Base-by-base conservation (phyloP, 129 eudicot species). In the Flaveria trinervia region DNA sequence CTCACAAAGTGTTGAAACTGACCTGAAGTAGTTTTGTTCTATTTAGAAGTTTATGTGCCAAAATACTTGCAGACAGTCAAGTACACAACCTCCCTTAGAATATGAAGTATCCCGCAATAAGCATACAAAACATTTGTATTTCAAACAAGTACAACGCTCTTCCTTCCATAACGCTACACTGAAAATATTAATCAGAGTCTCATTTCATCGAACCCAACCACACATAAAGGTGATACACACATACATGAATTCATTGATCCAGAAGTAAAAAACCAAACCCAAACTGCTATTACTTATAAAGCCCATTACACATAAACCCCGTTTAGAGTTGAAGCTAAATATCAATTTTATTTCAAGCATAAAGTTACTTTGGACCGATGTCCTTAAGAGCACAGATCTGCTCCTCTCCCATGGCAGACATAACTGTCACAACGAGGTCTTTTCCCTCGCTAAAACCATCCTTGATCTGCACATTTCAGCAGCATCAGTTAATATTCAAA, bases 351-450 rank as follows among this genome's bases (percentile, higher is more conserved):
- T 22, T 56, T 56, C 7, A 36, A 17, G 39, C 65, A 52, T 36
- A 39, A 22, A 18, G 65, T 54, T 41, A 57, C 78, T 83, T 83
- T 51, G 77, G 70, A 17, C 89, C 86, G 25, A 85, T 79, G 60
- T 85, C 89, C 80, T 82, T 85, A 46, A 85, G 79, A 69, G 76
- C 86, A 76, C 80, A 75, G 7, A 86, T 86, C 84, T 86, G 86
- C 49, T 86, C 86, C 74, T 86, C 86, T 59, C 86, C 86, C 83
- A 86, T 86, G 36, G 89, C 86, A 23, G 84, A 83, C 86, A 86
- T 83, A 23, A 86, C 85, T 2, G 84, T 51, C 66, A 86, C 77
- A 2, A 83, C 83, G 9, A 86, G 78, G 62, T 86, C 89, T 65
- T 83, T 80, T 2, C 89, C 89, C 26, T 83, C 89, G 7, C 33